Evolutionary conservation across 2,329 filamentous ascomycete species (phyloP).

Genomic region (Colletotrichum gloeosporioides): DNA sequence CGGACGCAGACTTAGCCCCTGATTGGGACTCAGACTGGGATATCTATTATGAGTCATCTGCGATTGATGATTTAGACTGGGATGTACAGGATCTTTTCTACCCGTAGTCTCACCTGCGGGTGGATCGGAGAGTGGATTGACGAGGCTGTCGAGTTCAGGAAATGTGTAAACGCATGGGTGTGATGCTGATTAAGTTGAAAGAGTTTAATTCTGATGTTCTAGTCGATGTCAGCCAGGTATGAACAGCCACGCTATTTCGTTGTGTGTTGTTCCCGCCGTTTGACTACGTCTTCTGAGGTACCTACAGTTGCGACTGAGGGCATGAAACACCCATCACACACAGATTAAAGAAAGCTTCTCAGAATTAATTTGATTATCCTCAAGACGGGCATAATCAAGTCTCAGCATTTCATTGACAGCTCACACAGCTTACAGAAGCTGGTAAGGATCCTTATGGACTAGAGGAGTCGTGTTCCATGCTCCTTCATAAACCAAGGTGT

Average conservation of each 20-base stretch:
- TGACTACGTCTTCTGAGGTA: no score
- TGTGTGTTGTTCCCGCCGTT: no score
- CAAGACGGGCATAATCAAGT: no score
- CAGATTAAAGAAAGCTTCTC: no score
- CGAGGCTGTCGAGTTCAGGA: not conserved
- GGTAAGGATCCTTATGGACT: not conserved
- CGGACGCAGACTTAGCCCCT: not conserved
- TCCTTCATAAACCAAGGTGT: no score
- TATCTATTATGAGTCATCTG: not conserved
- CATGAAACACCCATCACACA: no score
- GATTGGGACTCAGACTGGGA: not conserved
- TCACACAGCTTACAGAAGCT: not conserved
- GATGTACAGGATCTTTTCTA: not conserved
- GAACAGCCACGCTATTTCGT: no score
- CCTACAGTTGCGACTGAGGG: no score
- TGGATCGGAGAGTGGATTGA: fast-evolving
- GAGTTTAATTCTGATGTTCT: not conserved
- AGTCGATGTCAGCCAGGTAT: not conserved
- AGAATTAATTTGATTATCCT: no score
- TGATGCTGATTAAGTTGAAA: no score
- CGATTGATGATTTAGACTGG: not conserved
- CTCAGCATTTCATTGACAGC: no score
- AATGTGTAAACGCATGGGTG: not conserved
- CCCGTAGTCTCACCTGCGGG: fast-evolving
- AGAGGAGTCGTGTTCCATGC: no score